Evolutionary conservation across 1,284 basidiomycete species (phyloP).

Genomic region (Moesziomyces sp.): DNA sequence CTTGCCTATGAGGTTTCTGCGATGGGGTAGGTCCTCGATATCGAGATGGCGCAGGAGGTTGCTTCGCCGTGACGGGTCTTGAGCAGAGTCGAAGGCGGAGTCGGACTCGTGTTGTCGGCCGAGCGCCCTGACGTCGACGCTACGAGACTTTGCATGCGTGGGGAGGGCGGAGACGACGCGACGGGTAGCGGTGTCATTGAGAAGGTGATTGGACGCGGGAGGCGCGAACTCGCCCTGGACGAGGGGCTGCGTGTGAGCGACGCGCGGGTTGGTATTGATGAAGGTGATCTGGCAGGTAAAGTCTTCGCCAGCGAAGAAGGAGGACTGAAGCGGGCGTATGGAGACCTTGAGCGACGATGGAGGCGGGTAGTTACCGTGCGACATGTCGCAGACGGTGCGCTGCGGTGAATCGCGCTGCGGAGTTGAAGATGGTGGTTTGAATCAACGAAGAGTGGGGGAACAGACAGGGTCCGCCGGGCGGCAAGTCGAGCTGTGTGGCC

Average conservation of each 20-base stretch:
- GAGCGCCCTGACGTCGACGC: constrained; percentile 46
- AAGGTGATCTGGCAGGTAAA: constrained; percentile 87
- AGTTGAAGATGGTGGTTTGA: neutral
- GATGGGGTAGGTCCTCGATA: constrained; percentile 21
- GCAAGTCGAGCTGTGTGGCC: no score
- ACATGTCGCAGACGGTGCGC: constrained; percentile 9
- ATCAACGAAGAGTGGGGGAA: no score
- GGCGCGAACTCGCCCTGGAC: constrained; percentile 32
- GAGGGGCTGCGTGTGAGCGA: constrained; percentile 70
- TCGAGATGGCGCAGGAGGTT: constrained; percentile 24
- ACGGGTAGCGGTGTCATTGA: constrained; percentile 5
- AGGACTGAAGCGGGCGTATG: constrained; percentile 80
- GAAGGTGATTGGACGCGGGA: constrained; percentile 4
- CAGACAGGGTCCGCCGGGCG: no score
- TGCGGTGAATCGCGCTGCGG: neutral
- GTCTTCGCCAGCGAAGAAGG: constrained; percentile 90
- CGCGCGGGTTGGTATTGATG: constrained; percentile 76
- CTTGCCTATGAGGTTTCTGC: constrained; percentile 37
- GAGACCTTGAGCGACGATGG: constrained; percentile 68
- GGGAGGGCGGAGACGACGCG: constrained; percentile 36
- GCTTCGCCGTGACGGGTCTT: constrained; percentile 12
- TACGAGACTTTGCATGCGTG: constrained; percentile 43
- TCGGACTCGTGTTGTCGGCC: constrained; percentile 15
- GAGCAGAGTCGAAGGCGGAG: neutral
- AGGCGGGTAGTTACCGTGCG: constrained; percentile 6